Base-by-base conservation (phyloP, 495 filamentous ascomycete genomes). In the Jackrogersella minutella region DNA sequence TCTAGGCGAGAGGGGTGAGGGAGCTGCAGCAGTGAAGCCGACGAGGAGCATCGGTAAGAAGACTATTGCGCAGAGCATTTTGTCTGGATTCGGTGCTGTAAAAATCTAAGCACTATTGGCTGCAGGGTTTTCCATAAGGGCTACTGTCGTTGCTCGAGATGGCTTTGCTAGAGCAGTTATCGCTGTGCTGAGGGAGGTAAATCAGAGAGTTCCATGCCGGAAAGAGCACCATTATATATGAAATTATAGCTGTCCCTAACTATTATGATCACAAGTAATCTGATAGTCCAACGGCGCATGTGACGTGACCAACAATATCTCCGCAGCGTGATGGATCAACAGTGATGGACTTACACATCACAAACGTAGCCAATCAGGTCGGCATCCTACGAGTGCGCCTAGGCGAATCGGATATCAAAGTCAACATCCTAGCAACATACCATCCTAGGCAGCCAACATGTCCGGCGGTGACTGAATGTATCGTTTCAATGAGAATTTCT, bases 231-330 rank as follows among this genome's bases (percentile, higher is more conserved):
- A 10, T 57, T 57, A 58, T 50, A 55, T 62, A 28, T 3, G 28
- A 44, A 58, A 62, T 24, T 33, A 28, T 40, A 51, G 14, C 57
- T 53, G 58, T 14, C 10, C 58, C 47, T 24, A 22, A 36, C 46
- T 19, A 28, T 21, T 11, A 17, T 19, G 2, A 17, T 55, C 6
- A 28, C 26, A 56, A 30, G 41, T 6, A 51, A 34, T 19, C 41
- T 69, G 50, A 60, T 41, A 59, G 47, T 6, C 24, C 14, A 52
- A 19, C 37, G 3, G 40, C 46, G 14, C 54, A 64, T 69, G 66
- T 56, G 66, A 69, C 30, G 66, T 68, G 64, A 68, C 53, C 24
- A 55, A 31, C 9, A 30, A 58, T 31, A 58, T 63, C 59, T 37
- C 22, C 54, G 24, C 40, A 55, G 46, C 41, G 59, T 63, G 66